Base-by-base conservation (phyloP, 768 basidiomycete genomes). In the Hirschioporus abietinus region DNA sequence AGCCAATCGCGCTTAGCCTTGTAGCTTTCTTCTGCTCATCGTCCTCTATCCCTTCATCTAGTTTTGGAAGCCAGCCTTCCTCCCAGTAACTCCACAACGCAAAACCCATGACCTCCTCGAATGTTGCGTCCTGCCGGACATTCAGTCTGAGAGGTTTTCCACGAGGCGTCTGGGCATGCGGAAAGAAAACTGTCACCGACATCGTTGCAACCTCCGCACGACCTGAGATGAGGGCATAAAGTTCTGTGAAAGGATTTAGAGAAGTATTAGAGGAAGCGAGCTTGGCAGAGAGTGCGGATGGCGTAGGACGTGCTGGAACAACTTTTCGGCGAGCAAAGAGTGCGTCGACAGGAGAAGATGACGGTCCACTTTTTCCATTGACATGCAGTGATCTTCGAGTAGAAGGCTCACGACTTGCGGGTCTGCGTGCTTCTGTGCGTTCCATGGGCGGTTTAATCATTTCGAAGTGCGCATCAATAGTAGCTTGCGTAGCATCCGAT, bases 101-200 rank as follows among this genome's bases (percentile, higher is more conserved):
- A 74, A 91, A 94, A 0, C 97, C 97, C 65, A 98, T 92, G 6
- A 96, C 94, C 75, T 99, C 97, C 74, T 99, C 97, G 4, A 99
- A 89, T 0, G 90, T 91, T 1, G 95, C 91, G 69, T 98, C 96
- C 69, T 88, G 88, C 66, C 93, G 79, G 12, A 98, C 92, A 68
- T 83, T 89, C 6, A 95, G 81, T 42, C 85, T 78, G 83, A 96
- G 86, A 24, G 86, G 78, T 64, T 87, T 85, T 1, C 85, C 84
- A 18, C 73, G 77, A 0, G 90, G 90, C 66, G 85, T 79, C 6
- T 74, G 78, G 18, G 91, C 91, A 68, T 90, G 87, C 0, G 96
- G 96, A 78, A 96, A 98, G 77, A 88, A 97, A 1, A 98, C 83
- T 59, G 84, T 84, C 57, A 96, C 86, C 30, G 81, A 83, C 60